Evolutionary conservation across 192 early-diverging fungal species (phyloP).

Genomic region (Geranomyces variabilis): DNA sequence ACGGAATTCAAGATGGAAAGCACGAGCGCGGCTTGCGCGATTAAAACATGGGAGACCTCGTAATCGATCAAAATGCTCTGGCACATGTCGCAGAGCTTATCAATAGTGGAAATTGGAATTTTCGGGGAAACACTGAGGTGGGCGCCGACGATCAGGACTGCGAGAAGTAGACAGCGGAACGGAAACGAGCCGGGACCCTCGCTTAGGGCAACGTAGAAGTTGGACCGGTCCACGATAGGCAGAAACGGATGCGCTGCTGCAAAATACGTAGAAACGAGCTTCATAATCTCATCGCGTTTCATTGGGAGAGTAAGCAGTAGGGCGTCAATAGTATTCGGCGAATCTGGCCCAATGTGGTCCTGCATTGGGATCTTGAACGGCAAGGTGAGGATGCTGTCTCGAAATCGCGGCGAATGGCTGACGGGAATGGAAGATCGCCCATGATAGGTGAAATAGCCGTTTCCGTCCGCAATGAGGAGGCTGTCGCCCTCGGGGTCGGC

Average conservation of each 20-base stretch:
- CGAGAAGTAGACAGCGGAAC: slow-evolving; percentile 15
- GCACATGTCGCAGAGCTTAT: not conserved
- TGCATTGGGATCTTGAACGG: slow-evolving; percentile 23
- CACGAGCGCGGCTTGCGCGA: slow-evolving; percentile 11
- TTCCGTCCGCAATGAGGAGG: not conserved
- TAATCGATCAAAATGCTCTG: slow-evolving; percentile 11
- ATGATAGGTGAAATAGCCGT: not conserved
- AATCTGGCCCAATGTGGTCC: not conserved
- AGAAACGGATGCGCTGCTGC: slow-evolving; percentile 17
- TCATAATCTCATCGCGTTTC: slow-evolving; percentile 13
- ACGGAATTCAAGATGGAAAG: not conserved
- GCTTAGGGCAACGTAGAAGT: slow-evolving; percentile 5
- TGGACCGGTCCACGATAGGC: slow-evolving; percentile 20
- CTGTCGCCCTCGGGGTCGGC: not conserved
- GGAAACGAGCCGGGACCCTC: slow-evolving; percentile 15
- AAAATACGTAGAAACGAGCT: slow-evolving; percentile 6
- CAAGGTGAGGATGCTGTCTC: slow-evolving; percentile 11
- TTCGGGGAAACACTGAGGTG: not conserved
- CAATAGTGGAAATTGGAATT: not conserved
- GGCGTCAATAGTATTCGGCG: not conserved
- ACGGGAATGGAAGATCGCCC: not conserved
- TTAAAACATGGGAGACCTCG: slow-evolving; percentile 22
- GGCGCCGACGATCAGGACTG: slow-evolving; percentile 15
- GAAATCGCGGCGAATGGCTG: not conserved
- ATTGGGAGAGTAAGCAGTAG: not conserved